Percentiles rank a stretch among this genome's conserved stretches.
phyloP scores from a whole-genome alignment of 345 rosid genomes.

The Gossypium mustelinum region DNA sequence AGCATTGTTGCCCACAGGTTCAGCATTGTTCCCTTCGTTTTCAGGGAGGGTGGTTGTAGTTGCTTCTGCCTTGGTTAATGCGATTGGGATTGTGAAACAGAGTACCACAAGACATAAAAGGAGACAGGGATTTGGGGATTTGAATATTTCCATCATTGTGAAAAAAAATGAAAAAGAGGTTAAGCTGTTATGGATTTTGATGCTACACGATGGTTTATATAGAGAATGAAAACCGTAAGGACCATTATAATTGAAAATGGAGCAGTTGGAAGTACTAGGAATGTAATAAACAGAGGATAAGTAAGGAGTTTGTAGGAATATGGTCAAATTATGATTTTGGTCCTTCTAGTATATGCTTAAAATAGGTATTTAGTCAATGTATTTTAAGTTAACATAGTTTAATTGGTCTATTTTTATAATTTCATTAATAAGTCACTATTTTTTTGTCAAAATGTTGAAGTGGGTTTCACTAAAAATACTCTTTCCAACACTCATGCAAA shows the following conservation, averaged over 20 bases:
- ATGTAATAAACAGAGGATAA: neutral
- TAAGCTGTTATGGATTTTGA: neutral
- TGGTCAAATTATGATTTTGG: no score
- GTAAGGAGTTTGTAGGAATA: no score
- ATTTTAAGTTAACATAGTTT: no score
- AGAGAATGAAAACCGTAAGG: neutral
- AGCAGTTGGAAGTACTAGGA: slow-evolving; percentile 17
- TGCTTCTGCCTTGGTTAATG: slow-evolving; percentile 1
- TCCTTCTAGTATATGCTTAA: no score
- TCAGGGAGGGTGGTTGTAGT: neutral
- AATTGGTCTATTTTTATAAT: no score
- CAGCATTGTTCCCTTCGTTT: neutral
- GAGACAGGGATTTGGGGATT: slow-evolving; percentile 20
- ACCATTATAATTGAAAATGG: neutral
- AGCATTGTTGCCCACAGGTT: neutral
- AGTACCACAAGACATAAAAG: slow-evolving; percentile 21
- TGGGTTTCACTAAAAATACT: no score
- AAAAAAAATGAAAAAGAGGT: neutral
- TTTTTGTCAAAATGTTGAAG: no score
- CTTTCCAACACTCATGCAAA: no score
- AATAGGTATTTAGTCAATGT: no score
- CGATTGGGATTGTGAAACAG: slow-evolving; percentile 13
- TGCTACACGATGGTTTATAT: neutral
- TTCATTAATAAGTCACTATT: no score
- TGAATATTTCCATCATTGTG: slow-evolving; percentile 19